Evolutionary conservation across 2,329 filamentous ascomycete genomes (phyloP).

Genomic region (Neofusicoccum cordaticola): DNA sequence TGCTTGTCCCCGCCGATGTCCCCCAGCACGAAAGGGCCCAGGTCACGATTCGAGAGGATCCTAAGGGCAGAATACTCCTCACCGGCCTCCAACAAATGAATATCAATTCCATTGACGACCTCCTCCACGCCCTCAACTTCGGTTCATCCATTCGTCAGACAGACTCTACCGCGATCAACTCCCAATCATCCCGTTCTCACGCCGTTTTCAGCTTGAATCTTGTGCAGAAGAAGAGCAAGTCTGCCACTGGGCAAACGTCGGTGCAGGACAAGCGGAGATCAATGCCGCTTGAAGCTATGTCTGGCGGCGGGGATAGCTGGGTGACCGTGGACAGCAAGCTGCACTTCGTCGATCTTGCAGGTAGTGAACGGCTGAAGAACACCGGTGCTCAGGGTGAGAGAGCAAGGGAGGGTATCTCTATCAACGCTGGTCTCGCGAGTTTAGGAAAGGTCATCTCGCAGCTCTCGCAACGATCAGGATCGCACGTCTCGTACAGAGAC

Average conservation of each 20-base stretch:
- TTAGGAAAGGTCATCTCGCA: constrained; percentile 98
- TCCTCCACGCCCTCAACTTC: constrained; percentile 84
- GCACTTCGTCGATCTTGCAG: constrained; percentile 96
- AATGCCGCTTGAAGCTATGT: constrained; percentile 77
- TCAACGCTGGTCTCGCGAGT: constrained; percentile 92
- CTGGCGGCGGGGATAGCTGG: constrained; percentile 59
- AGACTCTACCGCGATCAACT: constrained; percentile 94
- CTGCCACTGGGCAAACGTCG: constrained; percentile 38
- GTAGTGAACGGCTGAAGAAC: constrained; percentile 95
- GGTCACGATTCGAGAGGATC: constrained; percentile 92
- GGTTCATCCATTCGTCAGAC: constrained; percentile 94
- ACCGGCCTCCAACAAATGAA: constrained; percentile 85
- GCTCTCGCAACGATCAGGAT: constrained; percentile 81
- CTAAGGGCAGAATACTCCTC: constrained; percentile 89
- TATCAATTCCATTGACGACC: constrained; percentile 87
- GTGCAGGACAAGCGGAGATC: constrained; percentile 80
- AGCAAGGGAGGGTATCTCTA: constrained; percentile 94
- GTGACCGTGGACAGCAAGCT: constrained; percentile 96
- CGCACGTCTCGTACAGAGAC: constrained; percentile 95
- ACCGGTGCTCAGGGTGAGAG: constrained; percentile 92
- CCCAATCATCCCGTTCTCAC: constrained; percentile 94
- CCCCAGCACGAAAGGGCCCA: constrained; percentile 67
- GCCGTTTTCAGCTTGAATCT: constrained; percentile 96
- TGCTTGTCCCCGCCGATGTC: constrained; percentile 74
- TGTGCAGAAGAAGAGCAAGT: constrained; percentile 72